These are phyloP conservation scores for Botrytis elliptica DNA, from an alignment of 2,329 filamentous ascomycete species.

Conservation along the genomic window DNA sequence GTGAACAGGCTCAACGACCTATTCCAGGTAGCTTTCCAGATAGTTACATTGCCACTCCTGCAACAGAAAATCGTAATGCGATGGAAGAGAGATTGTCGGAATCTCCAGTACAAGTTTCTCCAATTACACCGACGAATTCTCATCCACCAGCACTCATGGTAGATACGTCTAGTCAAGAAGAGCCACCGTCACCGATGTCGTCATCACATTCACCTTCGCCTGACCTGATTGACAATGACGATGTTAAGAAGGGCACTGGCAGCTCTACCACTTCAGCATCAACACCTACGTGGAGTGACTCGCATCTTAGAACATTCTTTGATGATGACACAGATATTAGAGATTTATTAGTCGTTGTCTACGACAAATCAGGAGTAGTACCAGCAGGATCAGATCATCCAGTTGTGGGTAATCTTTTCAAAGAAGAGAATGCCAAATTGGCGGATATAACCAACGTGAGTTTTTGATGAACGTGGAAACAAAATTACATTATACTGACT, in stretches of 20 bases:
- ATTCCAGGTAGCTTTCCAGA: slow-evolving; percentile 41
- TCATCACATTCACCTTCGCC: slow-evolving; percentile 55
- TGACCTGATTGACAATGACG: slow-evolving; percentile 54
- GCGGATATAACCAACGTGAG: slow-evolving; percentile 79
- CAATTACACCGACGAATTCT: slow-evolving; percentile 48
- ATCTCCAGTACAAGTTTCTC: slow-evolving; percentile 67
- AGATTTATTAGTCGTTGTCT: slow-evolving; percentile 86
- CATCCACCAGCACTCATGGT: slow-evolving; percentile 65
- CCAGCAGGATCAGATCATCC: slow-evolving; percentile 84
- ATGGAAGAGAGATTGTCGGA: slow-evolving; percentile 56
- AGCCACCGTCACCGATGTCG: slow-evolving; percentile 59
- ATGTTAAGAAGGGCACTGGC: slow-evolving; percentile 42
- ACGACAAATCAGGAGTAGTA: slow-evolving; percentile 82
- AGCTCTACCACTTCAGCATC: slow-evolving; percentile 56
- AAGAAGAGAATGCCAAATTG: slow-evolving; percentile 81
- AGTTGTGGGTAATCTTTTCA: slow-evolving; percentile 75
- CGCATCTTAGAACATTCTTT: slow-evolving; percentile 81
- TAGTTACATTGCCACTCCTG: slow-evolving; percentile 34
- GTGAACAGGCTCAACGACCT: slow-evolving; percentile 33
- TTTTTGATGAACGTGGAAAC: slow-evolving; percentile 24
- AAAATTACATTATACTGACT: slow-evolving; percentile 25
- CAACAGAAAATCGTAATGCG: slow-evolving; percentile 39
- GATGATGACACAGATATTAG: slow-evolving; percentile 86
- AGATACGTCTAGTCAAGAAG: slow-evolving; percentile 70
- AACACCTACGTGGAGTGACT: slow-evolving; percentile 76